Evolutionary conservation across 208 protist species (phyloP), one percentile per base, ranked within the genome.

Genomic region (Acanthamoeba divionensis): DNA sequence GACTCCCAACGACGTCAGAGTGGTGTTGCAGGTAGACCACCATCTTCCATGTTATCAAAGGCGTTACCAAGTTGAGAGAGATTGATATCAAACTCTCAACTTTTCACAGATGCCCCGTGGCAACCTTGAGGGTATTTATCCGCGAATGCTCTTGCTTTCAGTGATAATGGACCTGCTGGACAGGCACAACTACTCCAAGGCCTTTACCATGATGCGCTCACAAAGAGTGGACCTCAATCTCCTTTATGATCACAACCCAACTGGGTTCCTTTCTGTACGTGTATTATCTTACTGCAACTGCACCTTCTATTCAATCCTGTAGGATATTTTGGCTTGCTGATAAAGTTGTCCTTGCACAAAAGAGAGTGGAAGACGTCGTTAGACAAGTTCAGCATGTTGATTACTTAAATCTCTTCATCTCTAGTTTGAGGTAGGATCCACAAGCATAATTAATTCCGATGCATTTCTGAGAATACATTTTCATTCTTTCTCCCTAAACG

Each of bases 161-260:
- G 62, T 62, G 3, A 90, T 95, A 21, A 33, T 67, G 33, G 54
- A 93, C 41, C 38, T 73, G 33, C 87, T 92, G 52, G 88, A 89
- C 52, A 26, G 26, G 24, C 55, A 87, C n/a, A 62, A 90, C 31
- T 95, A 94, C 41, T 6, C 24, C 0, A 66, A 57, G 0, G 93
- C 88, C 15, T 91, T 95, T 9, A 21, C 29, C 1, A 9, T 89
- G 15, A 94, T 95, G 90, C 66, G 93, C n/a, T 67, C 69, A 24
- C 92, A 96, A 48, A 66, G 92, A 24, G 90, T 96, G 29, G 91
- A 94, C 50, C 69, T 93, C 66, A 95, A 95, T 62, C 87, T 95
- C 6, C 24, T 94, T 24, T 92, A 92, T 45, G 94, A 95, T 63
- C 79, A 92, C 57, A 87, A 94, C 57, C 93, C 93, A 24, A 12